Base-by-base conservation (phyloP, 306 rosid species). In the Albizia julibrissin region DNA sequence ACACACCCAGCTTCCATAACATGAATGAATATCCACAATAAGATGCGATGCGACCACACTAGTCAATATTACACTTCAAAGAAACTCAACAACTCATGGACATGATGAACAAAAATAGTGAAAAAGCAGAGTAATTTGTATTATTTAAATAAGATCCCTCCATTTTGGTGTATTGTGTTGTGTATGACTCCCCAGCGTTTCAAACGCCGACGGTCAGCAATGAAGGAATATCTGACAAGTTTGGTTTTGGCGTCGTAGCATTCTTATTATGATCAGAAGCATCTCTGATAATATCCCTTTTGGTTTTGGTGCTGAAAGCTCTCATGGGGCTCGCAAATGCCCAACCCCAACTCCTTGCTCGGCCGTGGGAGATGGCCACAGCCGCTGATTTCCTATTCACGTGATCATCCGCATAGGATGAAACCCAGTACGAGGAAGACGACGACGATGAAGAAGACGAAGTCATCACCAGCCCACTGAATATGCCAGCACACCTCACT, bases 261-360 rank as follows among this genome's bases (percentile, higher is more conserved):
- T 79, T 91, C 68, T 91, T 91, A 39, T 89, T 91, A 39, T 81
- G 82, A 69, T 69, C 73, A 81, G 93, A 88, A 89, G 86, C 88
- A 12, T 82, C 76, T 68, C 88, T 85, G 67, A 74, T 81, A 9
- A 78, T 84, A 40, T 77, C 77, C 75, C 88, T 87, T 69, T 86
- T 91, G 52, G 86, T 82, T 79, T 89, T 93, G 64, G 68, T 76
- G 81, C 68, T 31, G 15, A 94, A 94, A 54, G 97, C 97, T 89
- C 97, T 91, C 86, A 94, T 90, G 6, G 98, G 98, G 68, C 97
- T 94, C 3, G 98, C 94, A 75, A 92, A 92, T 2, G 98, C 93
- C 98, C 98, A 94, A 3, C 91, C 85, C 98, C 97, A 92, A 81
- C 90, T 89, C 74, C 74, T 75, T 44, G 76, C 82, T 5, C 90